Base-by-base conservation (phyloP, 805 yeast genomes). In the Candida awuae region DNA sequence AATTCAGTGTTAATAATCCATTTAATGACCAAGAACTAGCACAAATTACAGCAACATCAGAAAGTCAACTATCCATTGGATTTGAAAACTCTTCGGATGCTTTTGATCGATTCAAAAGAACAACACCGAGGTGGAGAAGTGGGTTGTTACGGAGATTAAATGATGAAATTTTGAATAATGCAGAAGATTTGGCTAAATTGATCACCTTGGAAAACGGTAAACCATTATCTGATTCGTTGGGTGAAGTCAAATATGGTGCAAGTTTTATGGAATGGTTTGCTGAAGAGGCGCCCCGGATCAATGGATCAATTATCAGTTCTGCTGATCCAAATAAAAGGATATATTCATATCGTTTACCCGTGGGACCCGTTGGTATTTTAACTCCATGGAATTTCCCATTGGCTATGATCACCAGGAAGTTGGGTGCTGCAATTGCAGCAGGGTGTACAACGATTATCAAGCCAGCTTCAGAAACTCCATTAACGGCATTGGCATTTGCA, bases 381-480 rank as follows among this genome's bases (percentile, higher is more conserved):
- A 80, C 90, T 1, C 92, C 92, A 1, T 84, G 92, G 90, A 84
- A 84, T 59, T 84, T 84, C 58, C 94, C 94, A 2, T 63, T 77
- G 10, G 84, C 88, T 3, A 81, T 80, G 87, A 77, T 80, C 41
- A 71, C 87, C 3, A 63, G 87, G 41, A 81, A 81, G 55, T 59
- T 77, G 38, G 87, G 82, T 9, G 86, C 90, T 17, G 85, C 85
- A 1, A 54, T 81, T 17, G 90, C 92, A n/a, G 82, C 85, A 6
- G 94, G 94, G 1, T 83, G 90, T 56, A 77, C 92, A 4, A 59
- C 79, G 2, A 84, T 84, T 13, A 65, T 84, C 45, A 83, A 82
- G 60, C 92, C 92, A 0, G 90, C 85, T 13, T 62, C 71, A 2
- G 84, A 79, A 53, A 83, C 94, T 15, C 92, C 94, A 14, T 65